Base-by-base conservation (phyloP, 2,329 filamentous ascomycete species). In the Ilyonectria mors-panacis region DNA sequence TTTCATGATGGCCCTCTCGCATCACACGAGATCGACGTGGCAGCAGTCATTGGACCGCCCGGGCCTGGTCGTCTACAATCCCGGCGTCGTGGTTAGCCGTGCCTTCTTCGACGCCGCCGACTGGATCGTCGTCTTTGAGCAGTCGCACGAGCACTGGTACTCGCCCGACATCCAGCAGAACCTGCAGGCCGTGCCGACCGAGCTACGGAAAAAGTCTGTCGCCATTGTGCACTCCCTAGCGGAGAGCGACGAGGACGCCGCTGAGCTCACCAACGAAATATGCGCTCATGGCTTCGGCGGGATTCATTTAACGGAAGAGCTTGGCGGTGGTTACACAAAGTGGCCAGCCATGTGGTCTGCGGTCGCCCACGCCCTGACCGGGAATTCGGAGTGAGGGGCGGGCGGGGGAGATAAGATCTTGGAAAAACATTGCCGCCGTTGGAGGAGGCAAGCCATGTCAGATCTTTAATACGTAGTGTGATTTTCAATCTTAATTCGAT, bases 221-320 rank as follows among this genome's bases (percentile, higher is more conserved):
- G 70, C 47, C 6, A 70, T 71, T 21, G 17, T 71, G 10, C 70
- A 71, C 45, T 69, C 70, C 17, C 65, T 64, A 15, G 35, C 54
- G 12, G 54, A 45, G 12, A 45, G 62, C 42, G 28, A 35, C 7
- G 33, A 54, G 10, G 47, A 67, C 45, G 66, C 50, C 28, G 53
- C 64, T 28, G 12, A n/a, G 12, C 50, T 71, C 37, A 45, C 66
- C 23, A 44, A 39, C 5, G 39, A 67, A 4, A 65, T 71, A 8
- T 33, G 39, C 7, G 6, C 45, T 7, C 57, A 65, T 33, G 58
- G 60, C 1, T 60, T 71, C 2, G 68, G 70, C 17, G 70, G 68
- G 0, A 10, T 71, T n/a, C 63, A 71, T 26, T 23, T 71, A 12
- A 71, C 70, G 13, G 68, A 71, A 15, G 63, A 71, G 17, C 13